Base-by-base conservation (phyloP, 306 rosid genomes). In the Arachis stenosperma region DNA sequence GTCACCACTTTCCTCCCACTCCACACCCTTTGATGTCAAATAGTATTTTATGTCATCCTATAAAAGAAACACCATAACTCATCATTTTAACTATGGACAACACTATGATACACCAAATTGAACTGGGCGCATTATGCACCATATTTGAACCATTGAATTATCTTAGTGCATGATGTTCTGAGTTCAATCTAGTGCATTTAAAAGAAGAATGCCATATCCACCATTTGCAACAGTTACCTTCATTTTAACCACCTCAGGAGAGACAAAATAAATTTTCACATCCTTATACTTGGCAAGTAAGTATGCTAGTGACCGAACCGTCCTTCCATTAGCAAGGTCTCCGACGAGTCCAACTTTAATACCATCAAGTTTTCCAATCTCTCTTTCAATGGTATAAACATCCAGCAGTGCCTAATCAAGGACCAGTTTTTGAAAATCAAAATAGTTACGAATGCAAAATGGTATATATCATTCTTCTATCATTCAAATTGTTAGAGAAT, bases 1-100 rank as follows among this genome's bases (percentile, higher is more conserved):
- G 79, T 93, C 94, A 61, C 79, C 75, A 80, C 96, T 87, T 79
- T 93, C 97, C 88, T 93, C 97, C 98, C 97, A 91, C 56, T 90
- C 75, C 55, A 86, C 82, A 36, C 90, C 88, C 78, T 55, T 81
- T 54, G 92, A 78, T 69, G 94, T 88, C 83, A 91, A 77, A 70
- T 91, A 85, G 37, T 81, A 83, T 84, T 93, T 93, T 83, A 93
- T 93, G 68, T 93, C 98, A 81, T 91, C 91, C 98, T 91, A 70
- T 46, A 72, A 52, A 30, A 15, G 6, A 58, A 1, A 48, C 3
- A 48, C 7, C 71, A 74, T 44, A 61, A 50, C 56, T 22, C 56
- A 54, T 46, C 51, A 46, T 46, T 42, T 2, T 40, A 40, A 40
- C 43, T 22, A 22, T 22, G 27, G 27, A 22, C 27, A 22, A 22